Conservation (phyloP, 2,329 filamentous ascomycete species). For the Knufia petricola region DNA sequence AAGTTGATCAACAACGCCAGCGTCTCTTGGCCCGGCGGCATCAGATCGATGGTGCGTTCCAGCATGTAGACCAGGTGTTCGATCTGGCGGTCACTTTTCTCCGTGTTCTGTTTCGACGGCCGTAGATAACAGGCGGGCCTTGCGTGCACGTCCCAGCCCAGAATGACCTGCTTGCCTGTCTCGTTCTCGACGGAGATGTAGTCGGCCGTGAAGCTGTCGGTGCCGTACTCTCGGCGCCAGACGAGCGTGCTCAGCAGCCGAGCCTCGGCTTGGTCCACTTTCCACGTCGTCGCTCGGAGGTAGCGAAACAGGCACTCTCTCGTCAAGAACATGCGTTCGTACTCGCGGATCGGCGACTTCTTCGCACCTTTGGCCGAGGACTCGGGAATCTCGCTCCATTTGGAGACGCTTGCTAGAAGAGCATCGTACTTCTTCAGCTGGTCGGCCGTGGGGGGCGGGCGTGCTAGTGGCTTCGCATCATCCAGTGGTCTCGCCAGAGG, state of each 20-base stretch:
- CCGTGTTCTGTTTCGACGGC: conserved; percentile 86
- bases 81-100: conserved; percentile 73
- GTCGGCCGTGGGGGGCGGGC: conserved; percentile 58
- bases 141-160: conserved; percentile 76
- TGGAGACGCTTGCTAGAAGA: conserved; percentile 59
- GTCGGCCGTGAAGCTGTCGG: conserved; percentile 63
- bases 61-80: conserved; percentile 95
- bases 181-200: conserved; percentile 91
- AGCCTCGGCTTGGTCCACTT: conserved; percentile 61
- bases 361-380: conserved; percentile 50
- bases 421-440: conserved; percentile 73
- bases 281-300: conserved; percentile 88
- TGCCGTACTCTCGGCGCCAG: conserved; percentile 86
- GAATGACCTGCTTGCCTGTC: conserved; percentile 85
- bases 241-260: conserved; percentile 71
- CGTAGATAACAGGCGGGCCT: conserved; percentile 87
- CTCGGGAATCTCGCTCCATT: conserved; percentile 61
- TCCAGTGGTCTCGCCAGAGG: conserved; percentile 52
- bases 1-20: conserved; percentile 86
- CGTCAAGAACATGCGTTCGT: conserved; percentile 82
- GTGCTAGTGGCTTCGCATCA: conserved; percentile 47
- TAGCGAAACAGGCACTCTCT: conserved; percentile 87
- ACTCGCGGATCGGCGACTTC: conserved; percentile 59
- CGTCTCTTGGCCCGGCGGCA: conserved; percentile 78
- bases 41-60: conserved; percentile 77